phyloP scores from a whole-genome alignment of 306 rosid species.

The Oxytropis ochrocephala region DNA sequence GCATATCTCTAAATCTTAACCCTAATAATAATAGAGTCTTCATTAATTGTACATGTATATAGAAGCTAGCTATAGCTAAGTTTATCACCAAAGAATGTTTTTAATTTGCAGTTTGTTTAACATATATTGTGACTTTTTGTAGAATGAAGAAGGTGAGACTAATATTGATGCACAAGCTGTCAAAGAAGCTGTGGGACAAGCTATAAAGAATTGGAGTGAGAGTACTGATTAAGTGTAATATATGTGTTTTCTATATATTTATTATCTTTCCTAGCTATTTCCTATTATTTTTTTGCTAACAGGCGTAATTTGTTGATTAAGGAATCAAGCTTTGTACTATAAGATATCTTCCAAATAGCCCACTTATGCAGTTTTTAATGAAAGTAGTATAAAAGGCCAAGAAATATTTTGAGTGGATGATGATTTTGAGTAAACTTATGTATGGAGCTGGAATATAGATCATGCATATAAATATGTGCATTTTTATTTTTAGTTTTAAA shows the following conservation, averaged over 20 bases:
- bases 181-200: constrained; percentile 35
- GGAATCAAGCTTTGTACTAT: neutral
- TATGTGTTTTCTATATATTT: neutral
- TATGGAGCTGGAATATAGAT: neutral
- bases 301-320: constrained; percentile 8
- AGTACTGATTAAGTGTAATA: constrained; percentile 24
- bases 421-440: neutral
- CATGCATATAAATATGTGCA: neutral
- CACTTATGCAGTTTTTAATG: neutral
- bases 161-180: constrained; percentile 37
- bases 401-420: no score
- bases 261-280: neutral
- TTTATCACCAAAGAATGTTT: neutral
- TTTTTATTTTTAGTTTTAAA: no score
- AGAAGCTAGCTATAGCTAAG: neutral
- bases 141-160: constrained; percentile 33
- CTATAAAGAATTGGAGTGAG: constrained; percentile 37
- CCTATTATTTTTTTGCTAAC: neutral
- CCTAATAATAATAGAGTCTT: constrained; percentile 3
- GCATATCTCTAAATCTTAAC: constrained; percentile 3
- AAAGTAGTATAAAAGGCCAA: neutral
- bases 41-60: neutral
- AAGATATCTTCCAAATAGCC: neutral
- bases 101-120: neutral
- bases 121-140: constrained; percentile 4